phyloP scores from a whole-genome alignment of 2,329 filamentous ascomycete species.

The Sporothrix pallida region DNA sequence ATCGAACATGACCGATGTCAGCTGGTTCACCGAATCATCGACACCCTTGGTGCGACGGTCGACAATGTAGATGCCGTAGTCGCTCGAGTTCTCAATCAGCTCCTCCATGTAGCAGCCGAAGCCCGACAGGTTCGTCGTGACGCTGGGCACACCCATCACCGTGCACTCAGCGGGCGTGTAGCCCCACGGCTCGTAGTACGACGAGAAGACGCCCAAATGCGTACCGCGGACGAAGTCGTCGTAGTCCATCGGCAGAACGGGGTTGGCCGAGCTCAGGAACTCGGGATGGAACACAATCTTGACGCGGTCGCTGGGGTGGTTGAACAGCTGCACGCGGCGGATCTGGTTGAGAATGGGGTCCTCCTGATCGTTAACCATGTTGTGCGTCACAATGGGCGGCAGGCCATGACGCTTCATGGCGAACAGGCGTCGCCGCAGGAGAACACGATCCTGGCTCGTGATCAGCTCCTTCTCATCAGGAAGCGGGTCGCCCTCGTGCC shows the following conservation, averaged over 20 bases:
- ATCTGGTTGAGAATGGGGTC: slow-evolving; percentile 97
- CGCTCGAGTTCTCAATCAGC: slow-evolving; percentile 94
- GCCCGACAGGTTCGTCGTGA: slow-evolving; percentile 96
- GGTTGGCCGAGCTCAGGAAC: slow-evolving; percentile 94
- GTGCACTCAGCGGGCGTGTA: slow-evolving; percentile 98
- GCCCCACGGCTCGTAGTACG: slow-evolving; percentile 99
- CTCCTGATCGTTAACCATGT: slow-evolving; percentile 93
- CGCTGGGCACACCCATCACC: slow-evolving; percentile 97
- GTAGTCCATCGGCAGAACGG: slow-evolving; percentile 93
- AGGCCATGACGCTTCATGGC: slow-evolving; percentile 93
- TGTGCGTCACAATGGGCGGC: slow-evolving; percentile 96
- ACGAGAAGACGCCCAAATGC: slow-evolving; percentile 92
- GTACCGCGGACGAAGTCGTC: slow-evolving; percentile 98
- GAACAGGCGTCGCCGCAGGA: slow-evolving; percentile 88
- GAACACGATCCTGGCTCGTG: slow-evolving; percentile 86
- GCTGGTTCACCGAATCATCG: slow-evolving; percentile 95
- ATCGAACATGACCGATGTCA: slow-evolving; percentile 90
- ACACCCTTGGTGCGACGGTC: slow-evolving; percentile 94
- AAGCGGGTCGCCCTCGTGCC: slow-evolving; percentile 92
- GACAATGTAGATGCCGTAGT: slow-evolving; percentile 99
- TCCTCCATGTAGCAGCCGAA: slow-evolving; percentile 99
- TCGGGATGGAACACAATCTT: slow-evolving; percentile 99
- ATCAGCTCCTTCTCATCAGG: slow-evolving; percentile 97
- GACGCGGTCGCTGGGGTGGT: slow-evolving; percentile 91
- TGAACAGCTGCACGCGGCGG: slow-evolving; percentile 94